Evolutionary conservation across 345 rosid genomes (phyloP).

Genomic region (Salix koriyanagi): DNA sequence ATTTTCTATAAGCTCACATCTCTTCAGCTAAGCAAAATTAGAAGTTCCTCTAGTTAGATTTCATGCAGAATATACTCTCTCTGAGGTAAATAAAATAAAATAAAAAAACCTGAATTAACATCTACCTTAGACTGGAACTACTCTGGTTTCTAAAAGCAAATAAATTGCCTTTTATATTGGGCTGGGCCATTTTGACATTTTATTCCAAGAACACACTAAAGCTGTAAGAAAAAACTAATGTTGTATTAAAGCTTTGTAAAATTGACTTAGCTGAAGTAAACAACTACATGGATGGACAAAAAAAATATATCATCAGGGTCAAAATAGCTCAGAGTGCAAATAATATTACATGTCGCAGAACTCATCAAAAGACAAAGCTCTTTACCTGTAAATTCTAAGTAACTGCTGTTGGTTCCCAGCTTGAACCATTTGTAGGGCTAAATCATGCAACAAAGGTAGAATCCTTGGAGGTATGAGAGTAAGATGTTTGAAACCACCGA

Average conservation of each 20-base stretch:
- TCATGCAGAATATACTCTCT: background rate
- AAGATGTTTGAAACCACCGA: constrained; percentile 67
- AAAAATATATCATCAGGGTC: background rate
- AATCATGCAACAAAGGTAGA: constrained; percentile 84
- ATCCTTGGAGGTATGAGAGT: constrained; percentile 81
- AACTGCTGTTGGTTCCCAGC: constrained; percentile 83
- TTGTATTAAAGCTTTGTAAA: background rate
- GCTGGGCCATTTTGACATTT: background rate
- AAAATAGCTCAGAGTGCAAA: background rate
- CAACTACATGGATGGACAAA: background rate
- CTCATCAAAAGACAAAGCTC: constrained; percentile 6
- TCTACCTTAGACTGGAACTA: background rate
- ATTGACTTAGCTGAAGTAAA: background rate
- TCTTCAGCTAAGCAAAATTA: background rate
- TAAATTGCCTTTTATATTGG: background rate
- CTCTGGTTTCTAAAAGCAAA: background rate
- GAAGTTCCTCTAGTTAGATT: background rate
- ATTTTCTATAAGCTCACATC: background rate
- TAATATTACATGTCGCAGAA: background rate
- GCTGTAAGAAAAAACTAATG: background rate
- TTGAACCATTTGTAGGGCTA: constrained; percentile 87
- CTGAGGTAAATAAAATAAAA: background rate
- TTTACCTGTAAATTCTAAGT: constrained; percentile 67
- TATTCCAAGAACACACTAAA: background rate
- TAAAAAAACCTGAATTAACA: background rate